Percentiles rank a stretch among this genome's conserved stretches.
phyloP scores from a whole-genome alignment of 2,329 filamentous ascomycete species.

The Microcyclosporella mali region DNA sequence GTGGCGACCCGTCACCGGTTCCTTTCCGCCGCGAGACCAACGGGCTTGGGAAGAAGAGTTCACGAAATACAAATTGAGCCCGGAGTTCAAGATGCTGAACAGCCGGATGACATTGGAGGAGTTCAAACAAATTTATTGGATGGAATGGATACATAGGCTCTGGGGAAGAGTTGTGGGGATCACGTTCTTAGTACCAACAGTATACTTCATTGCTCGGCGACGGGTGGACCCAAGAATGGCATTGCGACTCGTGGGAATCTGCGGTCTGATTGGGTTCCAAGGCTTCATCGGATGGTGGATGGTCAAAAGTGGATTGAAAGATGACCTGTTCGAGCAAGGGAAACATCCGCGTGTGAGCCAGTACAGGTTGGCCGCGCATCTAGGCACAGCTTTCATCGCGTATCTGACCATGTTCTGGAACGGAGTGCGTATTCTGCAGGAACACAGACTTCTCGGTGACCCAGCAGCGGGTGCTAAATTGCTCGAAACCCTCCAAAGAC shows the following conservation, averaged over 20 bases:
- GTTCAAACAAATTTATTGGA: slow-evolving; percentile 98
- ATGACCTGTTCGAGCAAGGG: slow-evolving; percentile 88
- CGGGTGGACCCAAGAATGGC: slow-evolving; percentile 75
- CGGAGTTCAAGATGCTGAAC: slow-evolving; percentile 89
- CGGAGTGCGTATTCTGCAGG: slow-evolving; percentile 75
- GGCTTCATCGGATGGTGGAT: slow-evolving; percentile 99
- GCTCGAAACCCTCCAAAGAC: slow-evolving; percentile 57
- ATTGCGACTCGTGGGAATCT: slow-evolving; percentile 71
- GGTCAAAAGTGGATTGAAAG: slow-evolving; percentile 93
- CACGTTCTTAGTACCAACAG: slow-evolving; percentile 78
- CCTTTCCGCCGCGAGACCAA: slow-evolving; percentile 70
- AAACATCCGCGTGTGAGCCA: slow-evolving; percentile 89
- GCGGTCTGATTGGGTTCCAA: slow-evolving; percentile 85
- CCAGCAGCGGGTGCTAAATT: slow-evolving; percentile 48
- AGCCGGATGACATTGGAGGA: slow-evolving; percentile 86
- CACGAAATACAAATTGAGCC: slow-evolving; percentile 81
- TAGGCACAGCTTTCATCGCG: slow-evolving; percentile 84
- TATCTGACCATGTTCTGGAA: slow-evolving; percentile 93
- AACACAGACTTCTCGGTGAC: slow-evolving; percentile 64
- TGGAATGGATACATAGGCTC: slow-evolving; percentile 95
- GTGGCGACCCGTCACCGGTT: slow-evolving; percentile 95
- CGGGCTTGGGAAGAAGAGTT: slow-evolving; percentile 91
- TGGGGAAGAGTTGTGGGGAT: slow-evolving; percentile 91
- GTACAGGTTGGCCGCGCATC: slow-evolving; percentile 83
- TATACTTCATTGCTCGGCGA: slow-evolving; percentile 78